Conservation (phyloP, 352 stramenopile species). For the Globisporangium perplexum region DNA sequence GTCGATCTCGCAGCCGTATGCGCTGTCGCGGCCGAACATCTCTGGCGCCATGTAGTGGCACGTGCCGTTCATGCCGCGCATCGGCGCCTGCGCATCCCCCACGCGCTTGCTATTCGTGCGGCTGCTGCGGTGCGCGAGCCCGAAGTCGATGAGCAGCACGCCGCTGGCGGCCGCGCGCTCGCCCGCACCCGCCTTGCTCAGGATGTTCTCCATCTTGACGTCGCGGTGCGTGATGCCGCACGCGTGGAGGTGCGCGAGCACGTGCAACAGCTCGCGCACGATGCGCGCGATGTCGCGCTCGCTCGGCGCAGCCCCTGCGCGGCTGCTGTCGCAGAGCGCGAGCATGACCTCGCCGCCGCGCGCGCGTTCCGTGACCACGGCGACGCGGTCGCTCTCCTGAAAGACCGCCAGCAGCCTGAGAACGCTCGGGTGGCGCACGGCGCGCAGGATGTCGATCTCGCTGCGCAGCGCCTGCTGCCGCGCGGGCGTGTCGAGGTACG, state of each 20-base stretch:
- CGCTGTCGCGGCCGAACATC: slow-evolving; percentile 58
- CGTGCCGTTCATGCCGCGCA: slow-evolving; percentile 80
- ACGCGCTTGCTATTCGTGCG: not conserved
- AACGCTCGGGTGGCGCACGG: slow-evolving; percentile 47
- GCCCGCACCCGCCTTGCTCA: slow-evolving; percentile 34
- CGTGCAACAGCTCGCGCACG: slow-evolving; percentile 58
- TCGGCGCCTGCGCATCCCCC: slow-evolving; percentile 26
- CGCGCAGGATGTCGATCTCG: slow-evolving; percentile 57
- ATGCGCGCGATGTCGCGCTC: slow-evolving; percentile 64
- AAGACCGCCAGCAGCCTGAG: slow-evolving; percentile 64
- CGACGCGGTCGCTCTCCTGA: slow-evolving; percentile 54
- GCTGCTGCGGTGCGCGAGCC: slow-evolving; percentile 49
- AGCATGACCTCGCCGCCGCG: slow-evolving; percentile 58
- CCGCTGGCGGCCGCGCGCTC: slow-evolving; percentile 27
- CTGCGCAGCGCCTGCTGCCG: slow-evolving; percentile 56
- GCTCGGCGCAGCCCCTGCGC: slow-evolving; percentile 15
- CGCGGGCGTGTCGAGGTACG: slow-evolving; percentile 66
- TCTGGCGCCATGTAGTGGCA: slow-evolving; percentile 83
- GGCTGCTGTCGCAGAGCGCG: slow-evolving; percentile 24
- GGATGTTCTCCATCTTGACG: slow-evolving; percentile 82
- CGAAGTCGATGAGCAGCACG: slow-evolving; percentile 79
- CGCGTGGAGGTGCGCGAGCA: slow-evolving; percentile 65
- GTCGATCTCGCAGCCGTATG: slow-evolving; percentile 65
- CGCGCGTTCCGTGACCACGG: slow-evolving; percentile 65
- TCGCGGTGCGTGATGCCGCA: slow-evolving; percentile 77